Percentiles rank a stretch among this genome's conserved stretches.
Conservation (phyloP, 2,329 filamentous ascomycete genomes). For the Botrytis hyacinthi region DNA sequence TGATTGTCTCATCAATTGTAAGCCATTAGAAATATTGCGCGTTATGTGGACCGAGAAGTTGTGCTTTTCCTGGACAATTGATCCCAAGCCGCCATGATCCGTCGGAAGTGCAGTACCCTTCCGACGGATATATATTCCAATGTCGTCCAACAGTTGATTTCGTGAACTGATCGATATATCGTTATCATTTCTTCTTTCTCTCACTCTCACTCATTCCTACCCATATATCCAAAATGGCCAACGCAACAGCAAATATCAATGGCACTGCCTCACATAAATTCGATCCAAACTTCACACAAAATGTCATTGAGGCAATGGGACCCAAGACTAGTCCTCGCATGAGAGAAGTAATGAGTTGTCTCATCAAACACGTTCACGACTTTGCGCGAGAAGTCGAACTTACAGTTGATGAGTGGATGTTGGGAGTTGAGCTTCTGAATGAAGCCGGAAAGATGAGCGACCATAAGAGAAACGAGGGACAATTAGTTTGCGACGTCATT, state of each 20-base stretch:
- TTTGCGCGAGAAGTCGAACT: slow-evolving; percentile 58
- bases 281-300: slow-evolving; percentile 56
- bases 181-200: neutral
- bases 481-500: slow-evolving; percentile 61
- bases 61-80: neutral
- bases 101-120: slow-evolving; percentile 10
- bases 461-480: slow-evolving; percentile 61
- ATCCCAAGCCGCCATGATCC: neutral
- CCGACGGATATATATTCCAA: slow-evolving; percentile 2
- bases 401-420: slow-evolving; percentile 58
- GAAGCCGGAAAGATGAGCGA: slow-evolving; percentile 62
- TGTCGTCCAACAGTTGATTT: neutral
- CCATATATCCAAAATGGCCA: neutral
- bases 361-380: slow-evolving; percentile 57
- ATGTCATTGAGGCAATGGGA: slow-evolving; percentile 60
- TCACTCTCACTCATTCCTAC: neutral
- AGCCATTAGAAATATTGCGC: neutral
- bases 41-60: neutral
- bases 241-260: neutral
- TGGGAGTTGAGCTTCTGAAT: slow-evolving; percentile 56
- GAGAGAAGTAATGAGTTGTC: slow-evolving; percentile 52
- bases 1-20: slow-evolving; percentile 4
- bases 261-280: slow-evolving; percentile 30
- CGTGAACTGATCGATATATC: neutral
- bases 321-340: slow-evolving; percentile 57